These are phyloP conservation scores for Abelmoschus esculentus DNA, from an alignment of 345 rosid species.

Conservation along the genomic window DNA sequence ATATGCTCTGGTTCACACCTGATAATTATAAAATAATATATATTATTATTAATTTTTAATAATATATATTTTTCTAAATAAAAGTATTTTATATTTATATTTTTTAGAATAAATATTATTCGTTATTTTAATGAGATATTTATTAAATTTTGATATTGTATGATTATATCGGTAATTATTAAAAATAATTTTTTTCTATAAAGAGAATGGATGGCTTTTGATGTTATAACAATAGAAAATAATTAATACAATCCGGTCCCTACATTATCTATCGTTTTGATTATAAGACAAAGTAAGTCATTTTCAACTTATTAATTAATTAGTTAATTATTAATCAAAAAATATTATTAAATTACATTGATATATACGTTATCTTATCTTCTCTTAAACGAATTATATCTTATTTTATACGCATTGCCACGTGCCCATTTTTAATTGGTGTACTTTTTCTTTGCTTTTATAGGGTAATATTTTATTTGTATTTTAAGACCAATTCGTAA, in stretches of 20 bases:
- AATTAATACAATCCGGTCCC: background rate
- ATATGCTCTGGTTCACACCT: too few relatives aligned
- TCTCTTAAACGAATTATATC: background rate
- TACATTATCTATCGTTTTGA: background rate
- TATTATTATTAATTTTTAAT: too few relatives aligned
- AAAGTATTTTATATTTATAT: too few relatives aligned
- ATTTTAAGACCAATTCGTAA: too few relatives aligned
- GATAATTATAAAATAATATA: too few relatives aligned
- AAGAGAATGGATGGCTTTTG: background rate
- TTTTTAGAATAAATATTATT: too few relatives aligned
- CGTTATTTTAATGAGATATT: too few relatives aligned
- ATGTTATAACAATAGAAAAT: background rate
- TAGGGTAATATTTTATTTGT: background rate
- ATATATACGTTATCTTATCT: background rate
- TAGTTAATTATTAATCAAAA: background rate
- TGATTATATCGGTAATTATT: too few relatives aligned
- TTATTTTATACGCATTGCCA: background rate
- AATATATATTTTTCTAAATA: too few relatives aligned
- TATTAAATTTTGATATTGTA: too few relatives aligned
- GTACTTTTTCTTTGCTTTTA: background rate
- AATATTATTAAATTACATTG: background rate
- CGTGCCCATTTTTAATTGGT: too few relatives aligned
- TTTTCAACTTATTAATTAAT: background rate
- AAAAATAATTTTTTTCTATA: too few relatives aligned
- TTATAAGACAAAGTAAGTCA: background rate